Evolutionary conservation across 192 early-diverging fungal species (phyloP), one percentile per base, ranked within the genome.

Genomic region (Coemansia sp.): DNA sequence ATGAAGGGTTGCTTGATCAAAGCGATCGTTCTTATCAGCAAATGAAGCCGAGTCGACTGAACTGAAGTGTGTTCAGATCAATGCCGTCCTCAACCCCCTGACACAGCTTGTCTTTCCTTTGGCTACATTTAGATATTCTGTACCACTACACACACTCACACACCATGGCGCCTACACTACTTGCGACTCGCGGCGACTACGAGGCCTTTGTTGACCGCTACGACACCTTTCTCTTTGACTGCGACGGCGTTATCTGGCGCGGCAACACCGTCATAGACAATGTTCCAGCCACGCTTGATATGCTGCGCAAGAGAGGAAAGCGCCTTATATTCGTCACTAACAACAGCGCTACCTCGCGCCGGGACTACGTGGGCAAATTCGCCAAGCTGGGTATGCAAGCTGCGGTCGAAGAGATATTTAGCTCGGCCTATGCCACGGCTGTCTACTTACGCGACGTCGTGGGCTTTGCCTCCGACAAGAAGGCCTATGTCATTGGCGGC

Each of bases 171-270:
- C 74, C 78, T 1, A 37, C 28, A 38, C 68, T 67, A 28, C 71
- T 81, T 17, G 21, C 40, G 38, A 62, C 70, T 14, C 67, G 35
- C 44, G 32, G 23, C 64, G 86, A 88, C 32, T 82, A 80, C 32
- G 66, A 86, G 63, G 38, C 64, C 13, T 6, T 95, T 91, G 70
- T 97, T 35, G 92, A 93, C 72, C 78, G 80, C 44, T 90, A 87
- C 65, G 96, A 99, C 75, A 99, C 93, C 16, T 98, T 97, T 67
- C 78, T 99, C 59, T 90, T 99, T 49, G 97, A 99, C 84, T 97
- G 95, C 84, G 97, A 99, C 85, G 97, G 96, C 90, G 97, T 99
- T 32, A 86, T 99, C 46, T 99, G 97, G 97, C 88, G 87, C 55
- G 93, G 92, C 40, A 86, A 80, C 73, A 67, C 86, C 1, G 72